These are phyloP conservation scores for Bruguiera sexangula DNA, from an alignment of 345 rosid species.

Conservation along the genomic window DNA sequence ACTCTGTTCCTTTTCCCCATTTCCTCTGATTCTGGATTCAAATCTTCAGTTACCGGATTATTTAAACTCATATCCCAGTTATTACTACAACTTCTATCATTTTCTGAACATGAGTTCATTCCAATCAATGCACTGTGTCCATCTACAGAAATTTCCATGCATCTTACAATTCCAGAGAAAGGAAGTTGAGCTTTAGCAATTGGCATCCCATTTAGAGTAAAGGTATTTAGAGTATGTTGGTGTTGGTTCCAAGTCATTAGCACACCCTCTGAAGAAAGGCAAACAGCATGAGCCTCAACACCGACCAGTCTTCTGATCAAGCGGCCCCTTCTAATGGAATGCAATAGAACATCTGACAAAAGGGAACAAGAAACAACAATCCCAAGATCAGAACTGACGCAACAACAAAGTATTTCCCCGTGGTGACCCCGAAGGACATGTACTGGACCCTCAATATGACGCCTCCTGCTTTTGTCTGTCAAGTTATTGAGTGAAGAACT, in stretches of 20 bases:
- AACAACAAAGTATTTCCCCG: slow-evolving; percentile 66
- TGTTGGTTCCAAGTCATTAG: slow-evolving; percentile 71
- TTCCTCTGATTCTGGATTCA: slow-evolving; percentile 35
- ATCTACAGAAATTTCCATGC: slow-evolving; percentile 82
- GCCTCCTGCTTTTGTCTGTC: slow-evolving; percentile 60
- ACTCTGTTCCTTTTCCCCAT: slow-evolving; percentile 36
- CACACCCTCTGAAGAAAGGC: slow-evolving; percentile 80
- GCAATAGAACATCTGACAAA: slow-evolving; percentile 72
- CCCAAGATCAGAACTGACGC: slow-evolving; percentile 87
- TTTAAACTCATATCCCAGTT: slow-evolving; percentile 26
- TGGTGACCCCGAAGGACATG: slow-evolving; percentile 91
- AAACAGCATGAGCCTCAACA: slow-evolving; percentile 71
- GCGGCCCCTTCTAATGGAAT: slow-evolving; percentile 82
- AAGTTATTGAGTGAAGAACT: slow-evolving; percentile 40
- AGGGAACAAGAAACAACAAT: slow-evolving; percentile 70
- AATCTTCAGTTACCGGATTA: slow-evolving; percentile 32
- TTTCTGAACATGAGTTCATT: slow-evolving; percentile 46
- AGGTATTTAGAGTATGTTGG: slow-evolving; percentile 58
- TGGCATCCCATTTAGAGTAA: slow-evolving; percentile 67
- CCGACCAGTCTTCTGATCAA: slow-evolving; percentile 76
- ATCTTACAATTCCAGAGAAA: slow-evolving; percentile 55
- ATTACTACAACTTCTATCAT: slow-evolving; percentile 21
- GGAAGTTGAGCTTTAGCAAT: slow-evolving; percentile 69
- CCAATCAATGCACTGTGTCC: slow-evolving; percentile 75
- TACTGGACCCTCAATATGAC: slow-evolving; percentile 81